Conservation (phyloP, 108 stramenopile genomes). For the Chaetoceros muelleri region DNA sequence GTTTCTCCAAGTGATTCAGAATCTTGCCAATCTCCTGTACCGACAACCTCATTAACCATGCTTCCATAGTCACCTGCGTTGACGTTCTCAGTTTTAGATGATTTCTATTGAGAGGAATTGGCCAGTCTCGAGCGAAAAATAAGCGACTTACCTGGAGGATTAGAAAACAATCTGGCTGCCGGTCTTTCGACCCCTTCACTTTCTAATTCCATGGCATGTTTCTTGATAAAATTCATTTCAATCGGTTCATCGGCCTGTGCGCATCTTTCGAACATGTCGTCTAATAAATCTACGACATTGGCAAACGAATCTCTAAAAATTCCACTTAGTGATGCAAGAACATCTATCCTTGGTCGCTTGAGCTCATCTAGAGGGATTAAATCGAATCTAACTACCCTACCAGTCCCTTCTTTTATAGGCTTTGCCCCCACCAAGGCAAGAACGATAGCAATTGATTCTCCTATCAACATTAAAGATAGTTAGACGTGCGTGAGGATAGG, state of each 20-base stretch:
- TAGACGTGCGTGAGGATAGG: background rate
- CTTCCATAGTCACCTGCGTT: conserved; percentile 49
- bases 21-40: conserved; percentile 76
- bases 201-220: conserved; percentile 46
- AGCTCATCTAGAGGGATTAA: conserved; percentile 68
- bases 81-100: background rate
- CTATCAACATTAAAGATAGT: conserved; percentile 5
- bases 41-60: conserved; percentile 79
- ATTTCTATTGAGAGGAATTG: background rate
- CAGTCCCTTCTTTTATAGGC: conserved; percentile 72
- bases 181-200: conserved; percentile 51
- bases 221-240: conserved; percentile 70
- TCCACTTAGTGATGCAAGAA: conserved; percentile 69
- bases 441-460: conserved; percentile 80
- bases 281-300: conserved; percentile 76
- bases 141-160: conserved; percentile 34
- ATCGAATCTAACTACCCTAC: conserved; percentile 65
- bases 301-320: conserved; percentile 85
- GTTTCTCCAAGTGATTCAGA: conserved; percentile 64
- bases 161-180: conserved; percentile 69
- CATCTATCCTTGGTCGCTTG: conserved; percentile 63
- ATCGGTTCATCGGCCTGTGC: conserved; percentile 49
- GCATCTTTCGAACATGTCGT: conserved; percentile 73
- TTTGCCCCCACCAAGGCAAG: conserved; percentile 70
- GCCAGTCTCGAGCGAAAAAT: background rate